Base-by-base conservation (phyloP, 208 protist genomes). In the Crithidia brevicula region DNA sequence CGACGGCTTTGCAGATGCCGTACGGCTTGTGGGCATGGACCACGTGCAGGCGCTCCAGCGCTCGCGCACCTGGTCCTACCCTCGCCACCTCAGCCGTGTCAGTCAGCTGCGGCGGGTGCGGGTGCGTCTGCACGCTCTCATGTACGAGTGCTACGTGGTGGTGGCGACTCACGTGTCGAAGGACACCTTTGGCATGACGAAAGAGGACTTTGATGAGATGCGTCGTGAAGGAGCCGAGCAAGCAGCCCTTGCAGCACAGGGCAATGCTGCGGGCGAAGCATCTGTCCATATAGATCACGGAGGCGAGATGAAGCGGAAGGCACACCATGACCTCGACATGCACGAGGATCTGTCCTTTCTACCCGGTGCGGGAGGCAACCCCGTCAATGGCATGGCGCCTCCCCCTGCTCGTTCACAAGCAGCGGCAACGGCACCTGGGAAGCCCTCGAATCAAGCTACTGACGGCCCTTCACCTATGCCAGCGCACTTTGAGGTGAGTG, bases 101-200 rank as follows among this genome's bases (percentile, higher is more conserved):
- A 74, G 74, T 62, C 67, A 71, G 50, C 42, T 85, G 33, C 38
- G 62, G 1, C 66, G 67, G 5, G 40, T 81, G 43, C 63, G 64
- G 23, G 69, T 68, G 22, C 67, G 54, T 4, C 57, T 79, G 30
- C 47, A 57, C 69, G 50, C 45, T 2, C 62, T 75, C 47, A 50
- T 78, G 57, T 81, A 72, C 63, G 62, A 81, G 74, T 54, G 72
- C 34, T 74, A 75, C 58, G 68, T 77, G 43, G 27, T 81, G n/a
- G 36, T 81, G 22, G 68, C 71, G 22, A 25, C 42, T 22, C 34
- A 40, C 15, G 22, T 61, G 25, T 52, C 50, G 23, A 40, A 64
- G 1, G 67, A 67, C 56, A 59, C 62, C 16, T 22, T 47, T 13
- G 25, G 30, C 16, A 65, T 81, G 61, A 47, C 60, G 18, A 18